Evolutionary conservation across 2,329 filamentous ascomycete species (phyloP).

Genomic region (Sclerotiophoma versabilis): DNA sequence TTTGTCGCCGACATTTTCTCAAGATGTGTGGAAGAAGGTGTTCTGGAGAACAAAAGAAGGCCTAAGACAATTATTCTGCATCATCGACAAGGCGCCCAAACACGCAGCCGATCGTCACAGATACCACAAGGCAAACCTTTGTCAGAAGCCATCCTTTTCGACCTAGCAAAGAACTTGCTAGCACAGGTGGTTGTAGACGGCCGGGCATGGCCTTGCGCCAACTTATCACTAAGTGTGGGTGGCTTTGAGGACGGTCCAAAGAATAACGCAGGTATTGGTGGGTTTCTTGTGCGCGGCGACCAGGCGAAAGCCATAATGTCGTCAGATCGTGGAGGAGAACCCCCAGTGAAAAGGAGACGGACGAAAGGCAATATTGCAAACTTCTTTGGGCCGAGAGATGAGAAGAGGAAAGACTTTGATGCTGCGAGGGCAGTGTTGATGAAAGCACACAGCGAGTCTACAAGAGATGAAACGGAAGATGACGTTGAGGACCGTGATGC

Average conservation of each 20-base stretch:
- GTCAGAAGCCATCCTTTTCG: constrained; percentile 75
- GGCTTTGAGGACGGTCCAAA: constrained; percentile 88
- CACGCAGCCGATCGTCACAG: constrained; percentile 74
- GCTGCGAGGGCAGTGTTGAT: constrained; percentile 39
- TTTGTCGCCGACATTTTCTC: constrained; percentile 92
- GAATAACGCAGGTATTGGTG: constrained; percentile 84
- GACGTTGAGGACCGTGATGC: constrained; percentile 28
- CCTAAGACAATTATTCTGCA: constrained; percentile 88
- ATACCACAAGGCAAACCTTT: constrained; percentile 79
- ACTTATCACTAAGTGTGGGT: constrained; percentile 85
- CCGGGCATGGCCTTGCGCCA: constrained; percentile 86
- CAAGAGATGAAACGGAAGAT: constrained; percentile 33
- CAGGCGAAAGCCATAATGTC: constrained; percentile 59
- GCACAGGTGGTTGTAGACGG: constrained; percentile 80
- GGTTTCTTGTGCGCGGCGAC: constrained; percentile 77
- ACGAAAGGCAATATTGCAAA: constrained; percentile 48
- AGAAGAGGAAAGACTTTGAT: constrained; percentile 44
- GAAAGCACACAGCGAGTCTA: constrained; percentile 38
- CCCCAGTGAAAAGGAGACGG: constrained; percentile 39
- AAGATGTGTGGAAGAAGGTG: constrained; percentile 87
- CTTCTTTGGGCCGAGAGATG: constrained; percentile 45
- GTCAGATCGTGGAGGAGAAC: constrained; percentile 28
- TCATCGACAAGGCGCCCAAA: constrained; percentile 76
- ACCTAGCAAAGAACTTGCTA: constrained; percentile 77
- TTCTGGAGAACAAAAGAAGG: constrained; percentile 83